Base-by-base conservation (phyloP, 2,329 filamentous ascomycete genomes). In the Botrytis tulipae region DNA sequence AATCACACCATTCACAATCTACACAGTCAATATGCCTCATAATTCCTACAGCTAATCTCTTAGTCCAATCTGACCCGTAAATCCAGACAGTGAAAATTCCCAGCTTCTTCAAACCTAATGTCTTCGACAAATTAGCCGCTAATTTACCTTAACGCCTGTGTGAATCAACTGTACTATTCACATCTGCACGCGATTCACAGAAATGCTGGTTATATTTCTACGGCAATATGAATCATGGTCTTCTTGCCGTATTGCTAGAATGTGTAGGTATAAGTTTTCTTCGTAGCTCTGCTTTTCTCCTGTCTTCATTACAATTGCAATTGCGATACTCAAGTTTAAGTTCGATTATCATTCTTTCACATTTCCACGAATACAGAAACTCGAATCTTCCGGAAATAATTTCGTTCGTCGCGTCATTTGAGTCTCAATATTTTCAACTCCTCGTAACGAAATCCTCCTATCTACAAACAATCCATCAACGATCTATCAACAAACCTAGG, bases 381-480 rank as follows among this genome's bases (percentile, higher is more conserved):
- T 44, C 42, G 42, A 44, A 8, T 20, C 20, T 48, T 8, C 12
- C 22, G 46, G 20, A 9, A 25, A 48, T 48, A 25, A 14, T 51
- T n/a, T 1, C 48, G 4, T n/a, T n/a, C 10, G 25, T 51, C 48
- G 22, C 48, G 25, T 14, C 1, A n/a, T 51, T 6, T 4, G 0
- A 25, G 2, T n/a, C 0, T 10, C 9, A n/a, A n/a, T 51, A 9
- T 51, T 14, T 51, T 10, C 25, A 3, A 51, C 25, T 51, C 48
- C 2, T 35, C 7, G 14, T 0, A 25, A 40, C 42, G 8, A 44
- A 7, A 44, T 44, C 18, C 16, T 44, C 42, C 18, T 8, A 25
- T 37, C 20, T 25, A 22, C 0, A 20, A 14, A 10, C 1, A 29
- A 18, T 5, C 10, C 3, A 60, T 7, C n/a, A n/a, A n/a, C n/a